Evolutionary conservation across 257 asterid genomes (phyloP).

Genomic region (Anisodus tanguticus): DNA sequence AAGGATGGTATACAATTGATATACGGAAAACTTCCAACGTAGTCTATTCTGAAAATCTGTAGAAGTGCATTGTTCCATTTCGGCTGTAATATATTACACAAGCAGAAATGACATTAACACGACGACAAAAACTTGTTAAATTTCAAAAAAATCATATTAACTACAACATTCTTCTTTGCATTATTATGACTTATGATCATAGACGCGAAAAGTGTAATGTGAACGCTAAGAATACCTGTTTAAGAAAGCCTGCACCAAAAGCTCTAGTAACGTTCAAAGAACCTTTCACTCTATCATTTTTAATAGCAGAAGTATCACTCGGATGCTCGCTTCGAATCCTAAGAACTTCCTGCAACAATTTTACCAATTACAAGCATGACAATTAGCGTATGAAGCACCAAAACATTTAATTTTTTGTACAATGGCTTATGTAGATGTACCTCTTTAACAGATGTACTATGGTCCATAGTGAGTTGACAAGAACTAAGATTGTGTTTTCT

Average conservation of each 20-base stretch:
- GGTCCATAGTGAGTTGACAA: conserved; percentile 87
- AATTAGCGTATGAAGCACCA: background rate
- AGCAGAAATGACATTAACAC: background rate
- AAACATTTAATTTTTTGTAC: background rate
- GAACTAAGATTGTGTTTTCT: conserved; percentile 53
- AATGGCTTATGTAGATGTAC: conserved; percentile 29
- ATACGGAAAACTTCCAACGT: conserved; percentile 75
- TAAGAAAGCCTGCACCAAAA: conserved; percentile 93
- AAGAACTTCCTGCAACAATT: conserved; percentile 65
- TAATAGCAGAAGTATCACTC: conserved; percentile 69
- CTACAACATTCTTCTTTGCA: too few species aligned
- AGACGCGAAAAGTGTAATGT: background rate
- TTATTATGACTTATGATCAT: conserved; percentile 14
- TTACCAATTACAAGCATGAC: background rate
- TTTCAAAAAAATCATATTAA: background rate
- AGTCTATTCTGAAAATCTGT: conserved; percentile 80
- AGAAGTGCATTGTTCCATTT: conserved; percentile 92
- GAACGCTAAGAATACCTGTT: conserved; percentile 54
- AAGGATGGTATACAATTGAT: conserved; percentile 75
- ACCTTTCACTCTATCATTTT: conserved; percentile 83
- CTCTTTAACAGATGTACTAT: conserved; percentile 79
- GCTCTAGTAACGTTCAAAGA: conserved; percentile 91
- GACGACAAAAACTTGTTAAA: background rate
- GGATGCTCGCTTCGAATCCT: conserved; percentile 72
- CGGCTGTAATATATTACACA: conserved; percentile 59